phyloP scores from a whole-genome alignment of 129 eudicot species.

The Logfia minima region DNA sequence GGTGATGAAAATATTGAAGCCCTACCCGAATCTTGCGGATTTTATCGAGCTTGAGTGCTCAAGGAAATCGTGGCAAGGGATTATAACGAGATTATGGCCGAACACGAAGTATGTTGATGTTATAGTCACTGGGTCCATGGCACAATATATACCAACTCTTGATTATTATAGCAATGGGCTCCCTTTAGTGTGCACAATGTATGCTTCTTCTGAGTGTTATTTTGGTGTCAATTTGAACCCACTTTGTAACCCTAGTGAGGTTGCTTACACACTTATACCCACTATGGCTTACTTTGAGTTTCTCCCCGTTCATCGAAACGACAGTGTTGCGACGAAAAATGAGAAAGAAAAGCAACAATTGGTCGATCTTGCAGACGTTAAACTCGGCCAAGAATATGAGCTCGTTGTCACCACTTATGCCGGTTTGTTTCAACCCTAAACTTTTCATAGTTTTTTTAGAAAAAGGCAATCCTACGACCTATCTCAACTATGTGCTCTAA shows the following conservation, averaged over 20 bases:
- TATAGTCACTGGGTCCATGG: constrained; percentile 82
- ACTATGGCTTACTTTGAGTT: constrained; percentile 90
- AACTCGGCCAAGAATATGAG: constrained; percentile 75
- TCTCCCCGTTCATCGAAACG: constrained; percentile 48
- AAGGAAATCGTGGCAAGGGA: constrained; percentile 59
- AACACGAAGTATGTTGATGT: constrained; percentile 74
- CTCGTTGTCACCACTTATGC: constrained; percentile 77
- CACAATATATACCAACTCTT: constrained; percentile 74
- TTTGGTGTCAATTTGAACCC: constrained; percentile 78
- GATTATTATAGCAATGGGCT: constrained; percentile 68
- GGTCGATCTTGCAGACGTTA: constrained; percentile 62
- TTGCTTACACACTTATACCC: constrained; percentile 72
- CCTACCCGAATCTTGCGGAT: constrained; percentile 66
- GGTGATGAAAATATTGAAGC: constrained; percentile 39
- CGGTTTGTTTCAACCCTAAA: constrained; percentile 34
- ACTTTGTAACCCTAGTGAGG: constrained; percentile 65
- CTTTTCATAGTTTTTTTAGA: neutral
- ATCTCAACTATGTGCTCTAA: neutral
- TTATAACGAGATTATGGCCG: constrained; percentile 70
- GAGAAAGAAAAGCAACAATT: constrained; percentile 38
- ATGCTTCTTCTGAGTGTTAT: constrained; percentile 82
- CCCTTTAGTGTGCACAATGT: constrained; percentile 69
- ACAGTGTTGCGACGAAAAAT: constrained; percentile 15
- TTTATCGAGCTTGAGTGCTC: constrained; percentile 58
- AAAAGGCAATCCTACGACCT: neutral